Evolutionary conservation across 208 protist species (phyloP), one percentile per base, ranked within the genome.

Genomic region (Leishmania gerbilli): DNA sequence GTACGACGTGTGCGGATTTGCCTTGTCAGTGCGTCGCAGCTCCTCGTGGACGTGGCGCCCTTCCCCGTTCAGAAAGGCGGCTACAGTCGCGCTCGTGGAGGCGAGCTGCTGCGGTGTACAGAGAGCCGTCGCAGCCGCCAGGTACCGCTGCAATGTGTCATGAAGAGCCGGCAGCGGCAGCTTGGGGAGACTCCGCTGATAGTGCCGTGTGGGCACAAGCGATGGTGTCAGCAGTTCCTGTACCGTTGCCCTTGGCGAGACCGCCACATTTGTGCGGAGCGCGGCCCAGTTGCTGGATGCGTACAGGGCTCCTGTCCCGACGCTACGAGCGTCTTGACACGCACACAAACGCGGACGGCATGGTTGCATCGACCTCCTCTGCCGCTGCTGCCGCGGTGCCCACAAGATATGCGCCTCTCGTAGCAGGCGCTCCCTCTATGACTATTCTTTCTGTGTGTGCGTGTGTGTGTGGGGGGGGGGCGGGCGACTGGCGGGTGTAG

Each of bases 1-100:
- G 81, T 94, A 98, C 9, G 91, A 96, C 3, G 93, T 97, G 88
- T 97, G 93, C 45, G 87, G 87, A 71, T 98, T 98, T 7, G 89
- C 93, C 68, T 88, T 89, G 84, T 97, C 88, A 2, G 89, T 97
- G 56, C 86, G 84, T 19, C 90, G 80, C 31, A 98, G 87, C 79
- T 95, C 89, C 8, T 94, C 88, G 17, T 98, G 93, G 27, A 97
- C 74, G 4, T 53, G 64, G 2, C 51, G 69, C n/a, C 93, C 93
- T 49, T 93, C 90, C 31, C 85, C 67, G 4, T 79, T 40, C 47
- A 88, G 74, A 85, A 98, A 98, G 15, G 75, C 76, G 47, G 84
- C 76, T 51, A 94, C 84, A 37, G 92, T 74, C 68, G 81, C 86
- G 15, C 53, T 47, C 7, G 90, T 91, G 24, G 77, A 34, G 3